phyloP scores from a whole-genome alignment of 805 yeast genomes.

The Candida odintsovae region DNA sequence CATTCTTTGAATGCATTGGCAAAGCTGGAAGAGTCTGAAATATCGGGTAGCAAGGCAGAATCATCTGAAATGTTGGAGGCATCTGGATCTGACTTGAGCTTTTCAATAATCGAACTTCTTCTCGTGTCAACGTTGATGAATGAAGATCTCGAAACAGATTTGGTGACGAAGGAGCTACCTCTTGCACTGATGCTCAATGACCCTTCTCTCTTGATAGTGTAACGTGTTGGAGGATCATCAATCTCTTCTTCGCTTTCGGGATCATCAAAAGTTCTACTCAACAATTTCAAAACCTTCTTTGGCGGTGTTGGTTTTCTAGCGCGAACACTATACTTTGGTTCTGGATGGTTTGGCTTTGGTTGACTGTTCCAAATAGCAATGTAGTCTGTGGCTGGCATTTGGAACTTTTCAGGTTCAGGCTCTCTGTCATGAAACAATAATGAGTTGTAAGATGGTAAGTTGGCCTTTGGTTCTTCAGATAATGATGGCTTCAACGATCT shows the following conservation, averaged over 20 bases:
- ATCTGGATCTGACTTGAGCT: background rate
- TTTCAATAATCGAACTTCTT: slow-evolving; percentile 12
- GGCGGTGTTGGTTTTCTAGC: slow-evolving; percentile 18
- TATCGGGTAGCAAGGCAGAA: slow-evolving; percentile 32
- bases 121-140: slow-evolving; percentile 17
- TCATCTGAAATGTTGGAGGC: slow-evolving; percentile 5
- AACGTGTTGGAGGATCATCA: slow-evolving; percentile 2
- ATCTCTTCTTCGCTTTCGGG: slow-evolving; percentile 8
- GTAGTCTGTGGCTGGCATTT: slow-evolving; percentile 18
- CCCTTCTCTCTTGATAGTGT: slow-evolving; percentile 5
- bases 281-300: slow-evolving; percentile 14
- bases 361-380: slow-evolving; percentile 25
- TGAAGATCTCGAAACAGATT: slow-evolving; percentile 19
- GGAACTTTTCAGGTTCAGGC: slow-evolving; percentile 6
- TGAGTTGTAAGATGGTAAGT: slow-evolving; percentile 19
- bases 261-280: slow-evolving; percentile 13
- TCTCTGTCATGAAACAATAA: slow-evolving; percentile 20
- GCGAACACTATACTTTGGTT: slow-evolving; percentile 18
- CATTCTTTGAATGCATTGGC: slow-evolving; percentile 37
- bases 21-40: slow-evolving; percentile 43
- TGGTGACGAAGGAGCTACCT: slow-evolving; percentile 18
- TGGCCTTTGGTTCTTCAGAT: slow-evolving; percentile 2
- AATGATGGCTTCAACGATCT: slow-evolving; percentile 6
- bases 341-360: slow-evolving; percentile 23
- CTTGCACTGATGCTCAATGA: slow-evolving; percentile 3